These are phyloP conservation scores for Coemansia sp. DNA, from an alignment of 192 early-diverging fungal species.

Conservation along the genomic window DNA sequence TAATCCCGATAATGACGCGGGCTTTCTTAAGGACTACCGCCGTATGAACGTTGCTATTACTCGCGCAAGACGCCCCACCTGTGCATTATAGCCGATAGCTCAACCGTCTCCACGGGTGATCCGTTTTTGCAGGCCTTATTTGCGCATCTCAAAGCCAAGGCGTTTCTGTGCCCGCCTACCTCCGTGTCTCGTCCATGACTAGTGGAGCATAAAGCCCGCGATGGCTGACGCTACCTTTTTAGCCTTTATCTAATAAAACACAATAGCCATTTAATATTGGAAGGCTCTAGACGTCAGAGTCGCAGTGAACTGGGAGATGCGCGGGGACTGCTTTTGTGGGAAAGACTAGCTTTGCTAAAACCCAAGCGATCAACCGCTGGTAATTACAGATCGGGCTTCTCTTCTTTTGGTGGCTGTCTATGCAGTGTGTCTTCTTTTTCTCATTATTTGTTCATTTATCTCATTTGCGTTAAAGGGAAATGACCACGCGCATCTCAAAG, in stretches of 20 bases:
- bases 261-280: too few relatives aligned
- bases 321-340: neutral
- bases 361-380: neutral
- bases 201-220: too few relatives aligned
- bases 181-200: too few relatives aligned
- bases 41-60: conserved; percentile 87
- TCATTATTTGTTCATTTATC: neutral
- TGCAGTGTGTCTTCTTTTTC: neutral
- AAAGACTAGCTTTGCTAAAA: neutral
- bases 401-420: neutral
- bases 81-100: neutral
- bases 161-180: too few relatives aligned
- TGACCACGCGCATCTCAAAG: neutral
- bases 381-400: neutral
- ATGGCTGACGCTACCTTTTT: too few relatives aligned
- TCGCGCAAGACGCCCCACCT: neutral
- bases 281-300: neutral
- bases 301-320: neutral
- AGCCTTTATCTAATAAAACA: too few relatives aligned
- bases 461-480: neutral
- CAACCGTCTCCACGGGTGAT: neutral
- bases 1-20: conserved; percentile 67
- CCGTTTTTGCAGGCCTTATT: neutral
- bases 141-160: neutral
- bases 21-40: conserved; percentile 73